Base-by-base conservation (phyloP, 805 yeast species). In the Ogataea naganishii region DNA sequence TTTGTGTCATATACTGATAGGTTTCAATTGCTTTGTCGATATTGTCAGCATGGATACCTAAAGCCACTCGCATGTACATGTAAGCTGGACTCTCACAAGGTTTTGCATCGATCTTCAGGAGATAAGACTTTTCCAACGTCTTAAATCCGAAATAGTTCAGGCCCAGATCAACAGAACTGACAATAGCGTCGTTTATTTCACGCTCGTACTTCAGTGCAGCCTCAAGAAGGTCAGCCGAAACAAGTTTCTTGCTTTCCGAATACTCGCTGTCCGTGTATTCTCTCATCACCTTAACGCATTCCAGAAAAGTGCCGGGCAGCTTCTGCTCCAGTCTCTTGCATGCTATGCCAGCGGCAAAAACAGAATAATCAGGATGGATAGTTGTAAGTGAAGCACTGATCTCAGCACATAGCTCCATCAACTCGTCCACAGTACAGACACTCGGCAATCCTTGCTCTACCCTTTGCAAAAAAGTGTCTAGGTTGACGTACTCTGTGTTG, bases 381-480 rank as follows among this genome's bases (percentile, higher is more conserved):
- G 96, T 88, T 26, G 96, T 85, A 86, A 88, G 75, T 43, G 84
- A 82, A 17, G 97, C 97, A 30, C 92, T 81, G 12, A 92, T 83
- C 58, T 92, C 98, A 18, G 97, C 94, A 20, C 95, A 88, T 26
- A 55, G 37, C 12, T 44, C 41, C 4, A 48, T 23, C 7, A 58
- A 37, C 26, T 71, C 72, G 15, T 59, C 55, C 16, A 68, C 58
- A 29, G 61, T 60, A 16, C 70, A 62, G 20, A 60, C 62, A 29
- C 60, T 63, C 27, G 72, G 72, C 14, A 72, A 66, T 14, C 76
- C 77, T 1, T 56, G 44, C 22, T 55, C 56, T 12, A 70, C 68
- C 41, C 67, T 62, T 33, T 60, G 66, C 14, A 73, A 58, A 31
- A 67, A 58, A 22, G 62, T 54, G 20, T 60, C 66, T 8, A 72